phyloP scores from a whole-genome alignment of 345 rosid genomes.

The Conringia planisiliqua region DNA sequence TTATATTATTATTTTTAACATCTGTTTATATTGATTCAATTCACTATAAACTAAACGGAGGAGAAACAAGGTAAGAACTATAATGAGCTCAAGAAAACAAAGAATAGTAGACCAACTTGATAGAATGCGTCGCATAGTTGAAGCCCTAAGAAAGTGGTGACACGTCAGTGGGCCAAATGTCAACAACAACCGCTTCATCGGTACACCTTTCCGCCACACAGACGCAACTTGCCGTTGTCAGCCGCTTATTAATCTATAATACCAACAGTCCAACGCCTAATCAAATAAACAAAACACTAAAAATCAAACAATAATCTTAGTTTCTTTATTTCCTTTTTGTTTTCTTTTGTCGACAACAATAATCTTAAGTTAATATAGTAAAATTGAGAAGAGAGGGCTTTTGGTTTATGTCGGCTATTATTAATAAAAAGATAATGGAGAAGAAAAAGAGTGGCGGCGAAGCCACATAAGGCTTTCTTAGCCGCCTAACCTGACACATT shows the following conservation, averaged over 20 bases:
- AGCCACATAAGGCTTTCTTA: slow-evolving; percentile 6
- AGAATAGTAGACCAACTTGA: too few species aligned
- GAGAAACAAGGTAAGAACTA: too few species aligned
- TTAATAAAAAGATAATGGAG: not conserved
- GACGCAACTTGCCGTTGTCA: not conserved
- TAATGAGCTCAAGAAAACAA: too few species aligned
- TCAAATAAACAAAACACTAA: not conserved
- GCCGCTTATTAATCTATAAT: not conserved
- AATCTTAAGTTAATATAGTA: not conserved
- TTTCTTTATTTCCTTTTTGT: too few species aligned
- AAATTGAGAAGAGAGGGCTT: not conserved
- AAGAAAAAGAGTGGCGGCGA: slow-evolving; percentile 13
- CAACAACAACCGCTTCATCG: not conserved
- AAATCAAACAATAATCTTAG: not conserved
- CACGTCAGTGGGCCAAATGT: not conserved
- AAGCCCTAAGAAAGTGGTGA: not conserved
- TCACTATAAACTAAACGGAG: too few species aligned
- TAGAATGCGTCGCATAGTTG: too few species aligned
- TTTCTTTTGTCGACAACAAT: too few species aligned
- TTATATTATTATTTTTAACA: too few species aligned
- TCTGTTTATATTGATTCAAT: too few species aligned
- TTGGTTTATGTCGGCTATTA: slow-evolving; percentile 8
- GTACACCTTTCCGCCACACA: not conserved
- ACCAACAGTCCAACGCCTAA: not conserved
- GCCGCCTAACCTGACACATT: slow-evolving; percentile 3